Conservation (phyloP, 2,329 filamentous ascomycete species). For the Chaetoscypha palmicola region DNA sequence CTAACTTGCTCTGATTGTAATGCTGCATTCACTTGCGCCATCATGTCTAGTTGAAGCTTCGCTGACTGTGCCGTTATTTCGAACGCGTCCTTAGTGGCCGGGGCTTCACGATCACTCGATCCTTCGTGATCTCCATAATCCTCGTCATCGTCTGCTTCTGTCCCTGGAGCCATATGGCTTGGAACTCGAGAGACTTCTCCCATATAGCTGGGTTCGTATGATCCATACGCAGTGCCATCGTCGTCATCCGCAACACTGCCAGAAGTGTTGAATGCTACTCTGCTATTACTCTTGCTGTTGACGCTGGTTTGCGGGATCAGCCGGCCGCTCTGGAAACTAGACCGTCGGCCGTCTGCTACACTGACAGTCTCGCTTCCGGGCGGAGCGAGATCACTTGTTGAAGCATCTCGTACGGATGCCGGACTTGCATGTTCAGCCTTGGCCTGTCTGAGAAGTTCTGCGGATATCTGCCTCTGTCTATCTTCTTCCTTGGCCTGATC, state of each 20-base stretch:
- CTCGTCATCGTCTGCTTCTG: slow-evolving; percentile 48
- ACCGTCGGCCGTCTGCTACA: slow-evolving; percentile 35
- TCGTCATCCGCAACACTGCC: slow-evolving; percentile 43
- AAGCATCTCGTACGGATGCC: slow-evolving; percentile 19
- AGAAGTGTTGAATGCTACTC: slow-evolving; percentile 28
- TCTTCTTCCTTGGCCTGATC: slow-evolving; percentile 93
- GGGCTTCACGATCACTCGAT: slow-evolving; percentile 68
- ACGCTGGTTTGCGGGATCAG: slow-evolving; percentile 22
- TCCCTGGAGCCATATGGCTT: slow-evolving; percentile 19
- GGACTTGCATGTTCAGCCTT: slow-evolving; percentile 63
- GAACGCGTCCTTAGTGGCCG: slow-evolving; percentile 83
- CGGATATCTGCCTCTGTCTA: slow-evolving; percentile 64
- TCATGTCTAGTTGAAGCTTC: slow-evolving; percentile 83
- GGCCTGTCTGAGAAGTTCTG: slow-evolving; percentile 69
- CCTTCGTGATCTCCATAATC: slow-evolving; percentile 76
- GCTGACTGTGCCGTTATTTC: slow-evolving; percentile 96
- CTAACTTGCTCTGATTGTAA: slow-evolving; percentile 63
- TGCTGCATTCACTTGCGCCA: slow-evolving; percentile 78
- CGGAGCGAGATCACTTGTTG: slow-evolving; percentile 14
- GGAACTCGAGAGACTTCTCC: slow-evolving; percentile 30
- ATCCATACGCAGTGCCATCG: slow-evolving; percentile 43
- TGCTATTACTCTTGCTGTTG: slow-evolving; percentile 17
- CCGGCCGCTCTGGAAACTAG: slow-evolving; percentile 36
- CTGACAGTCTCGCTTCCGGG: slow-evolving; percentile 19
- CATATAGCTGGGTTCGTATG: slow-evolving; percentile 49